Evolutionary conservation across 139 green algal species (phyloP).

Genomic region (Dunaliella sp.): DNA sequence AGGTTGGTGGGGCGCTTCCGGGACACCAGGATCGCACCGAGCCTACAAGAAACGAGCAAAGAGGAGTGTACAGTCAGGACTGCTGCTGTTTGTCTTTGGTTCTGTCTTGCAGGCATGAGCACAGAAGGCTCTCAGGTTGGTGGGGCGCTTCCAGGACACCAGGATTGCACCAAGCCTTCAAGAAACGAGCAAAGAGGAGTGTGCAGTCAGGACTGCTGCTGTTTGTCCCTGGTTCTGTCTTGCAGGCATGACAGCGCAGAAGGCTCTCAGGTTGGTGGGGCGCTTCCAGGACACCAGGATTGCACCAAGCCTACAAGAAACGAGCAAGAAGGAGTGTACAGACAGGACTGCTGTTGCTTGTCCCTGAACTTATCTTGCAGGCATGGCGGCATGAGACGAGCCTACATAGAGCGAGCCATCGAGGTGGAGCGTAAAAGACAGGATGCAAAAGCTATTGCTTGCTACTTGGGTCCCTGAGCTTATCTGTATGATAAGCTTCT

Average conservation of each 20-base stretch:
- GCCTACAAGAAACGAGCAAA: neutral
- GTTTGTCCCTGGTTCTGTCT: too few species aligned
- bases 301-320: conserved; percentile 6
- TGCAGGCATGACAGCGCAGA: neutral
- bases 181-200: neutral
- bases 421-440: too few species aligned
- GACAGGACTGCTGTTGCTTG: too few species aligned
- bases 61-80: neutral
- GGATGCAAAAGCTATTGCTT: too few species aligned
- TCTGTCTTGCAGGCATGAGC: neutral
- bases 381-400: too few species aligned
- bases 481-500: too few species aligned
- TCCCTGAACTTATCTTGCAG: too few species aligned
- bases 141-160: neutral
- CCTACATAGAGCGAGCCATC: too few species aligned
- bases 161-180: conserved; percentile 20
- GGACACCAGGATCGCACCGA: conserved; percentile 14
- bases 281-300: conserved; percentile 14
- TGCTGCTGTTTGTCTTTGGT: too few species aligned
- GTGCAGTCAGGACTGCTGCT: too few species aligned
- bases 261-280: conserved; percentile 1
- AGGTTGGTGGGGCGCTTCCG: conserved; percentile 10
- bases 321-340: neutral
- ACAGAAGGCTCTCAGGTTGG: conserved; percentile 7
- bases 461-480: too few species aligned